These are phyloP conservation scores for Croton laevigatus DNA, from an alignment of 441 rosid species.

Conservation along the genomic window DNA sequence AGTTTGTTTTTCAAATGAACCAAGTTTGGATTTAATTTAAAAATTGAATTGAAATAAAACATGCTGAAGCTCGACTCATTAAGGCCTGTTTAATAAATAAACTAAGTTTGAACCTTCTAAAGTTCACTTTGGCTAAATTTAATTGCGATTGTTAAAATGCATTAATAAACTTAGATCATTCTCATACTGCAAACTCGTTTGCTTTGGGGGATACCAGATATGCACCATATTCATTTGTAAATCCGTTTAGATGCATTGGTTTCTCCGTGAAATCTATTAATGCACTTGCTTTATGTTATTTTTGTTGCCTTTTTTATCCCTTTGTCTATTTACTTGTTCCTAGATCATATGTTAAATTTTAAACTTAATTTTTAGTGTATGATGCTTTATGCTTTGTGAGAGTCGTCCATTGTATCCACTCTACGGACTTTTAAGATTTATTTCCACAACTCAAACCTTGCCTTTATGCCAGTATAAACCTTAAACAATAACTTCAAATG, in stretches of 20 bases:
- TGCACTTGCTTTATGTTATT: background rate
- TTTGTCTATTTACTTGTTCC: background rate
- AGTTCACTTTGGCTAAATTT: too few relatives aligned
- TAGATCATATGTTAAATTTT: background rate
- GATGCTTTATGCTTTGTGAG: background rate
- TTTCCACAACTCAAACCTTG: background rate
- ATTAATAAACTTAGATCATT: too few relatives aligned
- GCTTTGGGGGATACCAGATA: background rate
- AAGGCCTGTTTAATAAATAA: too few relatives aligned
- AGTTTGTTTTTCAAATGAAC: too few relatives aligned
- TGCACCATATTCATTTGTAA: background rate
- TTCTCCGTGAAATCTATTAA: background rate
- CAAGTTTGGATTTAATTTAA: too few relatives aligned
- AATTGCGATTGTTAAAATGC: too few relatives aligned
- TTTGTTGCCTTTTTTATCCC: background rate
- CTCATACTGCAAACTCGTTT: background rate
- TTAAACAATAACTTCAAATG: background rate
- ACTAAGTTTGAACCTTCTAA: too few relatives aligned
- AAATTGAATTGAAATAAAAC: too few relatives aligned
- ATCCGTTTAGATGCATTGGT: background rate
- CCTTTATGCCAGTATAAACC: background rate
- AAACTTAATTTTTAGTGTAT: background rate
- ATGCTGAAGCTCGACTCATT: too few relatives aligned
- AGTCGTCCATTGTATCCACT: background rate
- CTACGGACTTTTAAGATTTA: background rate